phyloP scores from a whole-genome alignment of 23 red algal genomes.

The Gracilaria vermiculophylla region DNA sequence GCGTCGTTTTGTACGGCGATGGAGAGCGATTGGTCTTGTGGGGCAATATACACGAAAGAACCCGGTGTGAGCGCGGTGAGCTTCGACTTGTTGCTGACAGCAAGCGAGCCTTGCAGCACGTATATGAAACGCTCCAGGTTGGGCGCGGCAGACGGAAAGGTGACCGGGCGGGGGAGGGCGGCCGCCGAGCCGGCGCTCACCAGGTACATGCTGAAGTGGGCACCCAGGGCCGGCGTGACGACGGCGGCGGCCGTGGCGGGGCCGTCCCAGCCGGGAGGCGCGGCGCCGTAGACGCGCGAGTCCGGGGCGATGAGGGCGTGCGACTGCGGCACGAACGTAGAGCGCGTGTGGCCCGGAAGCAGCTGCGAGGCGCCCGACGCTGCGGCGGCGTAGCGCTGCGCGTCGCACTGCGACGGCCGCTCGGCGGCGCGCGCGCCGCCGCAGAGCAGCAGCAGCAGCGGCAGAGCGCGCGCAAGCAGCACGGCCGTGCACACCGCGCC shows the following conservation, averaged over 20 bases:
- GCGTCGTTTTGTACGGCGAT: background rate
- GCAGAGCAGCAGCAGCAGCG: background rate
- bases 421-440: background rate
- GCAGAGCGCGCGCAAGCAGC: background rate
- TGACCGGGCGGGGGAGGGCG: background rate
- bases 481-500: too few species aligned
- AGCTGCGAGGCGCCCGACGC: background rate
- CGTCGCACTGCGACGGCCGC: background rate
- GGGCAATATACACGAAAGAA: constrained; percentile 61
- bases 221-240: constrained; percentile 64
- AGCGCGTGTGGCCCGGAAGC: constrained; percentile 26
- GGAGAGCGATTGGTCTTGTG: background rate
- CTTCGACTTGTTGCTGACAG: constrained; percentile 6
- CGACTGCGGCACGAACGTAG: background rate
- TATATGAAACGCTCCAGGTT: constrained; percentile 67
- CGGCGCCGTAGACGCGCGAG: constrained; percentile 48
- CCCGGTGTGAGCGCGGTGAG: constrained; percentile 21
- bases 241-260: constrained; percentile 48
- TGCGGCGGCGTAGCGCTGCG: background rate
- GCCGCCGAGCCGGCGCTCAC: constrained; percentile 32
- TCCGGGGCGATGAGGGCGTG: constrained; percentile 67
- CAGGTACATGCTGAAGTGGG: constrained; percentile 79
- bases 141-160: constrained; percentile 7
- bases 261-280: constrained; percentile 38
- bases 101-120: constrained; percentile 49